A percentile compares a stretch with the other conserved stretches of the same genome.
Evolutionary conservation across 2,329 filamentous ascomycete species (phyloP).

Genomic region (Aspergillus flavus): DNA sequence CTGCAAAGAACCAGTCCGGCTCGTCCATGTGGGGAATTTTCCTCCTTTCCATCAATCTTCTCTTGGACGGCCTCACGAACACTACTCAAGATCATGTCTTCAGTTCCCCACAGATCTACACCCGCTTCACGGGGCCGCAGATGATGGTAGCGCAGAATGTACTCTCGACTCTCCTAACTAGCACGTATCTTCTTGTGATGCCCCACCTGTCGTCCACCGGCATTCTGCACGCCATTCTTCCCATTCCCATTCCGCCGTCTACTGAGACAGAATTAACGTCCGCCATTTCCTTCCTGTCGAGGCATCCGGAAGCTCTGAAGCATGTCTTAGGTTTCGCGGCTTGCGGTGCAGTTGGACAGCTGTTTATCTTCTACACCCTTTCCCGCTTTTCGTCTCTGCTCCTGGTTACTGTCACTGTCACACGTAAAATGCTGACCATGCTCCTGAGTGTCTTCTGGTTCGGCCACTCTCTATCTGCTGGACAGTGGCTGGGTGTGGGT

Average conservation of each 20-base stretch:
- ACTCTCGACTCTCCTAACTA: slow-evolving; percentile 77
- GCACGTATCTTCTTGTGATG: slow-evolving; percentile 72
- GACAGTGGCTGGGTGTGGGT: slow-evolving; percentile 91
- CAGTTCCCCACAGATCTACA: slow-evolving; percentile 62
- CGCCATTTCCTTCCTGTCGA: slow-evolving; percentile 78
- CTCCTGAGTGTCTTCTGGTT: slow-evolving; percentile 93
- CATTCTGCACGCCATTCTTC: slow-evolving; percentile 66
- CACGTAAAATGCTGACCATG: slow-evolving; percentile 99
- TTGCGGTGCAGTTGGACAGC: slow-evolving; percentile 89
- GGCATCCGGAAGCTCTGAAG: slow-evolving; percentile 78
- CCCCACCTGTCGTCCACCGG: slow-evolving; percentile 76
- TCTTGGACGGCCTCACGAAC: slow-evolving; percentile 96
- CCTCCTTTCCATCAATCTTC: slow-evolving; percentile 81
- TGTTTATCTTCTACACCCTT: slow-evolving; percentile 97
- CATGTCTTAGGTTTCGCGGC: slow-evolving; percentile 88
- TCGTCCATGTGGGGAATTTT: slow-evolving; percentile 72
- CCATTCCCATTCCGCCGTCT: slow-evolving; percentile 59
- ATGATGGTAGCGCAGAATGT: slow-evolving; percentile 99
- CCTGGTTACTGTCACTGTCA: slow-evolving; percentile 94
- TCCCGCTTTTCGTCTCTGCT: slow-evolving; percentile 89
- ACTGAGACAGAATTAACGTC: slow-evolving; percentile 74
- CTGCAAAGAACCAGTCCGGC: slow-evolving; percentile 60
- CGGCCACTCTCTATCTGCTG: slow-evolving; percentile 80
- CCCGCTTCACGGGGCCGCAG: slow-evolving; percentile 84
- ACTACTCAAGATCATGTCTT: slow-evolving; percentile 97